Evolutionary conservation across 1,139 yeast species (phyloP).

Genomic region (Hanseniaspora gamundiae): DNA sequence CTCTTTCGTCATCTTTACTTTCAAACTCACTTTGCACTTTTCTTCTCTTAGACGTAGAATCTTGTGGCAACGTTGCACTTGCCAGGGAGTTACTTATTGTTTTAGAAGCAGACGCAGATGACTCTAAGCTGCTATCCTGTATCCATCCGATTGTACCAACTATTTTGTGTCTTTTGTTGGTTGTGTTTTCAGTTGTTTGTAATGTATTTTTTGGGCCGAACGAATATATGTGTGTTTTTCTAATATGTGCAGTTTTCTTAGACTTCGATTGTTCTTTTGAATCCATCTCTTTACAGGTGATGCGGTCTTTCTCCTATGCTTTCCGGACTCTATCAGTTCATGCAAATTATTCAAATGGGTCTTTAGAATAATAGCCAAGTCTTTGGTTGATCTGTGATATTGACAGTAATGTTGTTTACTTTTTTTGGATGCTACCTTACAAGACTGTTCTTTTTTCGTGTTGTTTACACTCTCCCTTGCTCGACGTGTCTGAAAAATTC

Average conservation of each 20-base stretch:
- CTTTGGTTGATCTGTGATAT: too few relatives aligned
- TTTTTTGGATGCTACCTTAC: too few relatives aligned
- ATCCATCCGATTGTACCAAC: too few relatives aligned
- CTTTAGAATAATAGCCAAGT: too few relatives aligned
- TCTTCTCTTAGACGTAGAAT: background rate
- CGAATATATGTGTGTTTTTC: background rate
- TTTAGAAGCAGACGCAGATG: background rate
- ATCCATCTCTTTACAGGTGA: background rate
- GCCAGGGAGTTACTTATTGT: background rate
- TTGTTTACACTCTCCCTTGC: background rate
- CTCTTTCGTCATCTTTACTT: background rate
- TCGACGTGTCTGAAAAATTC: too few relatives aligned
- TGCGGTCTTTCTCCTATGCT: too few relatives aligned
- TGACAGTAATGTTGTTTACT: too few relatives aligned
- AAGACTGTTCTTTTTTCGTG: background rate
- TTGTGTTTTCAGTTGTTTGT: background rate
- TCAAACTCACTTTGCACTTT: background rate
- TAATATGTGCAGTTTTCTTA: background rate
- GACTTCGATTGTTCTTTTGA: background rate
- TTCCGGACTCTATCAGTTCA: too few relatives aligned
- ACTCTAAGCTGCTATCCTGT: too few relatives aligned
- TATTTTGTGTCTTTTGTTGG: too few relatives aligned
- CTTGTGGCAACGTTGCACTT: too few relatives aligned
- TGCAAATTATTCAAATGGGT: too few relatives aligned
- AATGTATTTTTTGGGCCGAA: conserved; percentile 1